phyloP scores from a whole-genome alignment of 1,139 yeast species.

The Pichia sp. region DNA sequence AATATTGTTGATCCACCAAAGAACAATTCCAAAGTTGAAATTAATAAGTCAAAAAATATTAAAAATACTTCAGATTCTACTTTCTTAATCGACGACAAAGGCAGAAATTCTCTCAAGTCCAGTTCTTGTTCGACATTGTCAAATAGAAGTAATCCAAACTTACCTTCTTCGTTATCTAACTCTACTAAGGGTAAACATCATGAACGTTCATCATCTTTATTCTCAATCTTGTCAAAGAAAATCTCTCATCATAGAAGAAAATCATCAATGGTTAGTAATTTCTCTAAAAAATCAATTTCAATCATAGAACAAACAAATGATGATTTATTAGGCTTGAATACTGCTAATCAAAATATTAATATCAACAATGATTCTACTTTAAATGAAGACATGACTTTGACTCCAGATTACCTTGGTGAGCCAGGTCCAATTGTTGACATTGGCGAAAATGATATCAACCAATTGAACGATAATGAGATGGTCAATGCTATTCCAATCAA shows the following conservation, averaged over 20 bases:
- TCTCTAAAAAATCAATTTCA: constrained; percentile 18
- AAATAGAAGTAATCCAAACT: background rate
- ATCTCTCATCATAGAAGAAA: constrained; percentile 26
- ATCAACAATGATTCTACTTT: constrained; percentile 24
- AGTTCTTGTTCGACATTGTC: constrained; percentile 6
- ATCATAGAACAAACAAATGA: constrained; percentile 28
- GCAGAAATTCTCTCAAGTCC: constrained; percentile 4
- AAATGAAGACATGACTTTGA: constrained; percentile 27
- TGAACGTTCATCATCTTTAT: constrained; percentile 27
- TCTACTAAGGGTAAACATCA: constrained; percentile 15
- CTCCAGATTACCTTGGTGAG: constrained; percentile 28
- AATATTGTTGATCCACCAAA: background rate
- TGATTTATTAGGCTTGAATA: constrained; percentile 25
- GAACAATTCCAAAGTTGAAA: too few species aligned
- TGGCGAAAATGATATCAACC: constrained; percentile 5
- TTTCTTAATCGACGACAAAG: background rate
- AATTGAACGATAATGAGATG: constrained; percentile 1
- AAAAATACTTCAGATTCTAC: background rate
- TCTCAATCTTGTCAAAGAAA: constrained; percentile 27
- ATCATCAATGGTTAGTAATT: constrained; percentile 20
- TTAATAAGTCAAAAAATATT: too few species aligned
- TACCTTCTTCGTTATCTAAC: background rate
- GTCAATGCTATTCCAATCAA: background rate
- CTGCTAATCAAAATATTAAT: background rate
- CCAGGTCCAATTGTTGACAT: constrained; percentile 33